Evolutionary conservation across 1,284 basidiomycete genomes (phyloP).

Genomic region (Uromyces viciae-fabae): DNA sequence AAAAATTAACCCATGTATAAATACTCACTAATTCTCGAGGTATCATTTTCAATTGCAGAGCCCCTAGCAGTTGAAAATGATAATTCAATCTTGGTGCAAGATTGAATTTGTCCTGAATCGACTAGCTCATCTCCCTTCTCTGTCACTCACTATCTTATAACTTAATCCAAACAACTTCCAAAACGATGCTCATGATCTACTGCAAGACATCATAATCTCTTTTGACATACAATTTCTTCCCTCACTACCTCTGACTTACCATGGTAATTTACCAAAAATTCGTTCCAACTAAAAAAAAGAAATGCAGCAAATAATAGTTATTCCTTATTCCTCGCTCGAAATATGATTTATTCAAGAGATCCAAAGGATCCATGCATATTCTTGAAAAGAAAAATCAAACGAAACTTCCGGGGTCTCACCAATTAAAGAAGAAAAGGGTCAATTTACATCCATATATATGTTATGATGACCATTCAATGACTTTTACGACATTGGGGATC

Average conservation of each 20-base stretch:
- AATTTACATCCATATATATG: not conserved
- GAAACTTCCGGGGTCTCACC: too few species aligned
- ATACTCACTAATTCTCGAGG: not conserved
- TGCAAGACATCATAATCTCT: not conserved
- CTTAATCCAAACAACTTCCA: not conserved
- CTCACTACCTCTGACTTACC: not conserved
- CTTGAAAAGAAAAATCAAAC: slow-evolving; percentile 11
- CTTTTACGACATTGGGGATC: too few species aligned
- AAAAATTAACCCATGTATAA: not conserved
- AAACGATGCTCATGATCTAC: not conserved
- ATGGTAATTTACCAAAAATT: too few species aligned
- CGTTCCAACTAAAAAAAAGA: too few species aligned
- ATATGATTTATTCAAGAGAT: slow-evolving; percentile 8
- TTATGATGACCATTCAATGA: slow-evolving; percentile 5
- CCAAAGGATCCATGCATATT: slow-evolving; percentile 32
- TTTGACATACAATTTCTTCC: not conserved
- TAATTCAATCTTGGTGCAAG: not conserved
- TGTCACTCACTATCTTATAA: too few species aligned
- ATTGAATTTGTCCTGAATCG: not conserved
- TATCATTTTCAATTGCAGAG: not conserved
- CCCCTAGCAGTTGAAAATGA: slow-evolving; percentile 23
- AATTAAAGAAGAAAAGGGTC: not conserved
- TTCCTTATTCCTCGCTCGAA: not conserved
- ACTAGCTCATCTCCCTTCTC: not conserved
- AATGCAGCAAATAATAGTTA: not conserved